Conservation (phyloP, 768 basidiomycete genomes). For the Sporobolomyces pararoseus region DNA sequence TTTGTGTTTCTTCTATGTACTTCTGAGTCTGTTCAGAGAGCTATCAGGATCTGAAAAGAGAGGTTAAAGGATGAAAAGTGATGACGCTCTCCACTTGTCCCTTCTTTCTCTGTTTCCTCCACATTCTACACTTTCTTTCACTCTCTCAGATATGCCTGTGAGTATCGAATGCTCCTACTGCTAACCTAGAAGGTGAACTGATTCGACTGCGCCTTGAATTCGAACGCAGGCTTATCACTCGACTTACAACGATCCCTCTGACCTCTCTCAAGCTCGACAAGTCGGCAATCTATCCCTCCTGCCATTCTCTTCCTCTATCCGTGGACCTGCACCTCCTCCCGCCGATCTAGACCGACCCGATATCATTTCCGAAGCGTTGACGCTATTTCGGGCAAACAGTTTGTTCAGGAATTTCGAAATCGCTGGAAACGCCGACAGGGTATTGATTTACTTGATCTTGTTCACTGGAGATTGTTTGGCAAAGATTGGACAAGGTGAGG, state of each 20-base stretch:
- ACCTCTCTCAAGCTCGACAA: conserved; percentile 67
- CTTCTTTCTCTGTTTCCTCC: too few relatives aligned
- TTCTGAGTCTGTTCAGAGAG: too few relatives aligned
- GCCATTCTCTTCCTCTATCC: conserved; percentile 83
- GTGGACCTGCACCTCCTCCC: conserved; percentile 80
- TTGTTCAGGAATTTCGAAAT: conserved; percentile 99
- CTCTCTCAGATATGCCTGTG: too few relatives aligned
- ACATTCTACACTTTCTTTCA: too few relatives aligned
- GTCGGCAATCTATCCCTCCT: conserved; percentile 86
- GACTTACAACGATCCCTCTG: conserved; percentile 66
- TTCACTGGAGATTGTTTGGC: conserved; percentile 96
- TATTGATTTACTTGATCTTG: conserved; percentile 93
- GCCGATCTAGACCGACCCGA: conserved; percentile 67
- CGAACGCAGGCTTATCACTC: conserved; percentile 85
- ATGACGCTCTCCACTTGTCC: too few relatives aligned
- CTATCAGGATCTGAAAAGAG: too few relatives aligned
- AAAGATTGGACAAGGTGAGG: conserved; percentile 64
- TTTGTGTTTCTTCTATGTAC: too few relatives aligned
- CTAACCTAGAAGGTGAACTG: too few relatives aligned
- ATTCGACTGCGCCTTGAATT: too few relatives aligned
- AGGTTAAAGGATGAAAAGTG: too few relatives aligned
- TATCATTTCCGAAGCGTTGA: conserved; percentile 91
- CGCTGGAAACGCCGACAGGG: conserved; percentile 55
- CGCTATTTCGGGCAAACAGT: conserved; percentile 97
- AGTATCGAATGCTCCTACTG: too few relatives aligned